Base-by-base conservation (phyloP, 257 asterid species). In the Fraxinus anomala region DNA sequence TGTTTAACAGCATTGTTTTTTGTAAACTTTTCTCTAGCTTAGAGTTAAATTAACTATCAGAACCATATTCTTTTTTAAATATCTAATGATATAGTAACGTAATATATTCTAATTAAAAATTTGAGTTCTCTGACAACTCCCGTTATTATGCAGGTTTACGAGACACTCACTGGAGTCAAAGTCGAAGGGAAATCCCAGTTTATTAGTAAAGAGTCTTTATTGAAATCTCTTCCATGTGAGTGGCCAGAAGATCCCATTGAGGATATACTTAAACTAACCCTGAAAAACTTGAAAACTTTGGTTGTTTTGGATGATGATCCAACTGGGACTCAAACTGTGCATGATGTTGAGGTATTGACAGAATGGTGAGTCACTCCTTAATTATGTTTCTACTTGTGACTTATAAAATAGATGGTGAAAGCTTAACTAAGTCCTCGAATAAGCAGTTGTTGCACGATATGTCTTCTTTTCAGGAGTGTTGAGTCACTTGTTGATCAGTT, bases 311-410 rank as follows among this genome's bases (percentile, higher is more conserved):
- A 95, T 88, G 99, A 95, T 67, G 99, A 95, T 86, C 99, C 99
- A 80, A 95, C 99, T 79, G 99, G 99, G 72, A 95, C 99, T 81
- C 99, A 95, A 87, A 95, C 99, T 56, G 99, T 95, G 85, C 97
- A 95, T 82, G 97, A 87, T 85, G 87, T 89, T 83, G 95, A 90
- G 74, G 98, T 95, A 74, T 83, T 95, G 94, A 91, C 98, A 37
- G 99, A 91, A 90, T 95, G 99, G 99, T 95, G 81, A 91, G 92
- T 87, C 72, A 79, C 74, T 80, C 39, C 8, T 54, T 68, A 24
- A 65, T 79, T 78, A 63, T 54, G 40, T 76, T 65, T 61, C 74
- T 56, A 44, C 73, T 80, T 76, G 16, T 26, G 47, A 49, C 65
- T 37, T 78, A 21, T 24, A 51, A 61, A 76, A 59, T 68, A 23